Evolutionary conservation across 768 basidiomycete genomes (phyloP).

Genomic region (Boletus reticulatus): DNA sequence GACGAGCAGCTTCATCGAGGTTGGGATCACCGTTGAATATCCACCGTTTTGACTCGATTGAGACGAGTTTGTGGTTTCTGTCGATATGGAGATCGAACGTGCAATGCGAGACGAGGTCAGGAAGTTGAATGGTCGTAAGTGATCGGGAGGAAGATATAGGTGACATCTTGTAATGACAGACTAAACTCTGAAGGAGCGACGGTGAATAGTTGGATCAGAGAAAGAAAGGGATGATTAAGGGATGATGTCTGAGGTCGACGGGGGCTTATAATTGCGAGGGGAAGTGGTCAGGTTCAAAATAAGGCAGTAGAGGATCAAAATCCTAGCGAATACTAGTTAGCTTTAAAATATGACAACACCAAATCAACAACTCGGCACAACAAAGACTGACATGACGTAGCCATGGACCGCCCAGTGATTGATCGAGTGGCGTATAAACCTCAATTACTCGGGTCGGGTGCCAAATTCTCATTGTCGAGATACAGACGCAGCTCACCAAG

Average conservation of each 20-base stretch:
- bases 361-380: not conserved
- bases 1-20: constrained; percentile 43
- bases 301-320: not conserved
- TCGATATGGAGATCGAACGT: constrained; percentile 54
- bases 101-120: constrained; percentile 78
- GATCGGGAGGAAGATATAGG: constrained; percentile 8
- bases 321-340: not conserved
- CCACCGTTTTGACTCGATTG: constrained; percentile 49
- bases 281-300: constrained; percentile 16
- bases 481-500: not conserved
- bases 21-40: constrained; percentile 59
- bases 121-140: constrained; percentile 54
- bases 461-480: not conserved
- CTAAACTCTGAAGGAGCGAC: not conserved
- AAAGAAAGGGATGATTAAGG: not conserved
- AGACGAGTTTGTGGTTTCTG: constrained; percentile 58
- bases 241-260: not conserved
- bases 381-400: not conserved
- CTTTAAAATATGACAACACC: constrained; percentile 15
- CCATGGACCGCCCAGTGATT: not conserved
- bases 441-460: not conserved
- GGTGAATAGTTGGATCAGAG: not conserved
- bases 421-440: not conserved
- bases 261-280: constrained; percentile 9
- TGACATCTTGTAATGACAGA: constrained; percentile 26